Evolutionary conservation across 108 stramenopile genomes (phyloP), one percentile per base, ranked within the genome.

Genomic region (Cyclotella kingstonii): DNA sequence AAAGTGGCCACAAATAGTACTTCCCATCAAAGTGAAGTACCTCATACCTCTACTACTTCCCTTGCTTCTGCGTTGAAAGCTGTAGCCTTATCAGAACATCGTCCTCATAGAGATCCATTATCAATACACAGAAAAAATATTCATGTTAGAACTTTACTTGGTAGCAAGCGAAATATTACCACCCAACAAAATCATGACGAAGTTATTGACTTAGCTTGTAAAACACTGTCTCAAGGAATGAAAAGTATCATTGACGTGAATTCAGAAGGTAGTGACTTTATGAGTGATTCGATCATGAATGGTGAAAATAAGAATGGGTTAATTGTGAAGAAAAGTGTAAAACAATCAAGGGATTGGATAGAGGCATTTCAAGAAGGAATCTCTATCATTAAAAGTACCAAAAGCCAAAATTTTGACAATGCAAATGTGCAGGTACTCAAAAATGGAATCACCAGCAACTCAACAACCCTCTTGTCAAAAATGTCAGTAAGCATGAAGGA

Each of bases 41-140:
- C 49, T n/a, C n/a, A 28, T 45, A 50, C 22, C 22, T 38, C 34
- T 10, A 31, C 39, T 27, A 35, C 51, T 4, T 68, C 75, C 8
- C 59, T 76, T 22, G 75, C 67, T 15, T 63, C 59, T 26, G 62
- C 67, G 15, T 51, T 76, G 46, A 63, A 67, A 63, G 35, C 54
- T 43, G 62, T 38, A 38, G 75, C 75, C 10, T 44, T 52, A 61
- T 55, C 60, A 3, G 23, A 46, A 54, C 26, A 55, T n/a, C 28
- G 30, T 39, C 21, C 22, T 44, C 40, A 12, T 39, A 47, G 23
- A 39, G 28, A 22, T 17, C 29, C 36, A 49, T 18, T 19, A 51
- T 28, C 2, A 26, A 38, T 17, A 4, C 1, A 5, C 4, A 19
- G 28, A 9, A 23, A 45, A 27, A 9, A 42, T 18, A 15, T 7